Conservation (phyloP, 768 basidiomycete genomes). For the Lyophyllum decastes region DNA sequence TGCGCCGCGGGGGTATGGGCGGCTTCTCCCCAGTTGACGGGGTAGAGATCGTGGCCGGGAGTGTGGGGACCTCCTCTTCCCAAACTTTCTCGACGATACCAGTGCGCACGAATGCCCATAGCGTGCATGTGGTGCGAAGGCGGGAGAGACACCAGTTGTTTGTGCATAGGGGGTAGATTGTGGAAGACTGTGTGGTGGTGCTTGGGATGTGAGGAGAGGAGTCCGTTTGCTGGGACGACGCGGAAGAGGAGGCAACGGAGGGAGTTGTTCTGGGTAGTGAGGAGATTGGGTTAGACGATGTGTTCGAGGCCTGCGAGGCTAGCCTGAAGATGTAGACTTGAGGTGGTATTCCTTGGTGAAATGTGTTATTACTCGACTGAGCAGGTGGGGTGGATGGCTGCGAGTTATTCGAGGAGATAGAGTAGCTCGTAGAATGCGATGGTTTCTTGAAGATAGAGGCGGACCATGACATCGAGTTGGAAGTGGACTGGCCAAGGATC, state of each 20-base stretch:
- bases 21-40: constrained; percentile 43
- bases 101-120: constrained; percentile 87
- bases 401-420: constrained; percentile 27
- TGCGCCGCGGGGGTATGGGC: constrained; percentile 62
- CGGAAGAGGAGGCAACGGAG: constrained; percentile 21
- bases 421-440: constrained; percentile 25
- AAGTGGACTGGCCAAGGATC: constrained; percentile 30
- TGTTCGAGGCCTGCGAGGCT: constrained; percentile 32
- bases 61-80: constrained; percentile 71
- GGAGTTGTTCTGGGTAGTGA: constrained; percentile 17
- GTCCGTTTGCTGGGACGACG: constrained; percentile 33
- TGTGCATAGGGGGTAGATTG: constrained; percentile 79
- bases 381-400: constrained; percentile 34
- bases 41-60: constrained; percentile 28
- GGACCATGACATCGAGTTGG: constrained; percentile 47
- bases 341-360: constrained; percentile 30
- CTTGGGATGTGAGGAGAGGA: constrained; percentile 17
- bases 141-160: constrained; percentile 86
- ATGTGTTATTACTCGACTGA: constrained; percentile 17
- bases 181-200: constrained; percentile 33
- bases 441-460: constrained; percentile 62
- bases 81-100: constrained; percentile 85
- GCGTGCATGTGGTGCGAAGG: constrained; percentile 81
- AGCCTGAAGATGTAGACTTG: constrained; percentile 74
- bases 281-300: constrained; percentile 35